Base-by-base conservation (phyloP, 371 early-diverging fungal genomes). In the Polyrhizophydium stewartii region DNA sequence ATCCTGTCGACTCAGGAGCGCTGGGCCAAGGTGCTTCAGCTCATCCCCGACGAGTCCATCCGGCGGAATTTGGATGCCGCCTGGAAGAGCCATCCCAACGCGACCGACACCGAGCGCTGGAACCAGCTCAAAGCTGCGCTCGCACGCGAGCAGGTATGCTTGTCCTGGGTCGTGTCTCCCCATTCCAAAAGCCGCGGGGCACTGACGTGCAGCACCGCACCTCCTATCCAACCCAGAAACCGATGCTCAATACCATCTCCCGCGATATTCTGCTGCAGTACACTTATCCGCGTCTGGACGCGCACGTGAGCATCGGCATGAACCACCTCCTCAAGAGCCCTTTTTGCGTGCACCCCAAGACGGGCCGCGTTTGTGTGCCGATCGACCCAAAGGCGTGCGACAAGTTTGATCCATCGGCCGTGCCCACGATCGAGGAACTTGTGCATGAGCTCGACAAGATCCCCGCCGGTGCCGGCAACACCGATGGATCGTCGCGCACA, bases 311-410 rank as follows among this genome's bases (percentile, higher is more conserved):
- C 0, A 89, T 85, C 16, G 84, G 87, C 32, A 83, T 93, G 10
- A 95, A 92, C 73, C 99, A 99, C 82, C 87, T 99, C 76, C 86
- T 99, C 24, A 99, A 99, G 74, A 88, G 92, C 69, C 99, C 99
- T 1, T 99, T 99, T 76, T 98, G 96, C 73, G 90, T 98, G 22
- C 99, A 99, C 77, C 98, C 99, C 22, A 90, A 91, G 63, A 92
- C 96, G n/a, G 77, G 89, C 41, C 83, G 87, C 32, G 92, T 97
- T 31, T 95, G 96, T 72, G 90, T 96, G 2, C 97, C 97, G 0
- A 92, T 98, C 57, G 78, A 85, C 33, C 79, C 86, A 1, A 82
- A 82, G 37, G 69, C 68, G 13, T 91, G 91, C 65, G 91, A 92
- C 38, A 60, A 72, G 0, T 96, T 96, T 69, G 84, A 96, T 68